A percentile compares a stretch with the other conserved stretches of the same genome.
These are phyloP conservation scores for Argentina anserina DNA, from an alignment of 306 rosid genomes.

Conservation along the genomic window DNA sequence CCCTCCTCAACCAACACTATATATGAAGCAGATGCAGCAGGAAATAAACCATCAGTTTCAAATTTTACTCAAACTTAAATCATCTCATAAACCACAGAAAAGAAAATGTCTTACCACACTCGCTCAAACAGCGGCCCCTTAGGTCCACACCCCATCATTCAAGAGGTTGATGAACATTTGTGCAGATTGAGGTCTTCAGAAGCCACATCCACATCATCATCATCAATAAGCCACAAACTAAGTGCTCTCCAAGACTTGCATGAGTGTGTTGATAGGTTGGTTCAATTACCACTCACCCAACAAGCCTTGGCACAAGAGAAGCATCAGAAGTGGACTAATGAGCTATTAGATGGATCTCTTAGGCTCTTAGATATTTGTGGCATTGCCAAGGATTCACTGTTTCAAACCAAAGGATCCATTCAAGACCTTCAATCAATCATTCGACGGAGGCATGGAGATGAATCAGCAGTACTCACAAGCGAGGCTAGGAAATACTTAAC, in stretches of 20 bases:
- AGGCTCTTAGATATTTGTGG: conserved; percentile 20
- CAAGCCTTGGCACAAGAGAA: not conserved
- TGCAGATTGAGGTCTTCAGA: not conserved
- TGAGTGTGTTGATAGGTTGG: not conserved
- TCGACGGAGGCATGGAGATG: not conserved
- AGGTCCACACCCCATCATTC: not conserved
- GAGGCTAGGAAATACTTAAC: not conserved
- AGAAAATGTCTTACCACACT: conserved; percentile 16
- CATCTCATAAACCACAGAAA: not conserved
- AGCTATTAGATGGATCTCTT: not conserved
- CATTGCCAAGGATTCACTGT: conserved; percentile 25
- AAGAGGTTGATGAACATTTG: not conserved
- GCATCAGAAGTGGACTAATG: not conserved
- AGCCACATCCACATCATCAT: not conserved
- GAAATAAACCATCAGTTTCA: not conserved
- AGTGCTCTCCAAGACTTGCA: not conserved
- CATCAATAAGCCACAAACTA: not conserved
- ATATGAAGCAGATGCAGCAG: not conserved
- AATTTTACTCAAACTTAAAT: not conserved
- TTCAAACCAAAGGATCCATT: not conserved
- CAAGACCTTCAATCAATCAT: not conserved
- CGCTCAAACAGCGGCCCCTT: not conserved
- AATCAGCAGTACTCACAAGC: not conserved
- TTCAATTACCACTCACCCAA: not conserved
- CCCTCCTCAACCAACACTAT: not conserved